Evolutionary conservation across 768 basidiomycete genomes (phyloP).

Genomic region (Pleurotus eryngii): DNA sequence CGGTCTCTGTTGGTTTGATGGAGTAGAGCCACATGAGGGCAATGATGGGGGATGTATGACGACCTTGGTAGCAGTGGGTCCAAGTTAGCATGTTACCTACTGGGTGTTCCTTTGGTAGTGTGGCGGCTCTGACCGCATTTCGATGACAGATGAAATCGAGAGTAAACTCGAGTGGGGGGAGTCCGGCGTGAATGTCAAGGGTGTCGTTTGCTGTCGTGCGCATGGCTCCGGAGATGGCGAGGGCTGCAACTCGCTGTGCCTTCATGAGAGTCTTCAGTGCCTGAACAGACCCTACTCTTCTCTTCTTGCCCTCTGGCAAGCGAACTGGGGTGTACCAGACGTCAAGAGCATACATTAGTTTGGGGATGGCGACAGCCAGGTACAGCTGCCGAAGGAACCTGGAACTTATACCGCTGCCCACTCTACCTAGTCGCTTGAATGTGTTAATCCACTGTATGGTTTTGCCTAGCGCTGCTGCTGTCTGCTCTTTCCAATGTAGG

Average conservation of each 20-base stretch:
- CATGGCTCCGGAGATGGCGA: conserved; percentile 20
- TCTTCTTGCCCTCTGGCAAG: neutral
- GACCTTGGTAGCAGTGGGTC: no score
- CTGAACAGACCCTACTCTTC: conserved; percentile 9
- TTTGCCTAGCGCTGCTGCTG: conserved; percentile 8
- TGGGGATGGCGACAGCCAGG: conserved; percentile 19
- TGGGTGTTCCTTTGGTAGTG: conserved; percentile 16
- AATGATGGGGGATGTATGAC: no score
- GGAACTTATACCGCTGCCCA: conserved; percentile 12
- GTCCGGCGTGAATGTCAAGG: conserved; percentile 15
- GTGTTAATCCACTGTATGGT: neutral
- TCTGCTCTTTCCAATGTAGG: conserved; percentile 12
- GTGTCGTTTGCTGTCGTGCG: conserved; percentile 15
- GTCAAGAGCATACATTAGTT: conserved; percentile 21
- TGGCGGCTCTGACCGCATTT: conserved; percentile 11
- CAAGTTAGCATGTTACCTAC: conserved; percentile 7
- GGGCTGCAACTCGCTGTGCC: conserved; percentile 15
- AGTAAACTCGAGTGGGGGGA: conserved; percentile 11
- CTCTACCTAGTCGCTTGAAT: conserved; percentile 7
- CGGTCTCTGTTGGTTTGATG: no score
- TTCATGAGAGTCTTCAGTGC: conserved; percentile 10
- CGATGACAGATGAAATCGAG: conserved; percentile 10
- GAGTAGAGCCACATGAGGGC: no score
- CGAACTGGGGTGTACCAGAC: conserved; percentile 18
- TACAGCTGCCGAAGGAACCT: conserved; percentile 20